Conservation (phyloP, 352 stramenopile genomes). For the Phytophthora hybrid region DNA sequence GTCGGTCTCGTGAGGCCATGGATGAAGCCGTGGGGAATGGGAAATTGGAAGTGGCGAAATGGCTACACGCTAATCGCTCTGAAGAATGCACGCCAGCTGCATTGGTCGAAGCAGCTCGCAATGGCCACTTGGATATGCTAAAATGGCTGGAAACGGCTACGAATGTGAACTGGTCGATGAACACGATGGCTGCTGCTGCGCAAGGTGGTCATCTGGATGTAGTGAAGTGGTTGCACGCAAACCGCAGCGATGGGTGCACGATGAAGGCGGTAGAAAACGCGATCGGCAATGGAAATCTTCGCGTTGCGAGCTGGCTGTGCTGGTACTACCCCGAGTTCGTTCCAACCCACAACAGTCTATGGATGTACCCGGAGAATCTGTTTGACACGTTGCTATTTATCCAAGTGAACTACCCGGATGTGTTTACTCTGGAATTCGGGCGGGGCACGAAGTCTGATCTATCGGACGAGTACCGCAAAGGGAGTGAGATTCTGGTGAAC, state of each 20-base stretch:
- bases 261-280: slow-evolving; percentile 5
- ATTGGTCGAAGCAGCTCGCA: not conserved
- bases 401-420: slow-evolving; percentile 6
- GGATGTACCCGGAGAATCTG: slow-evolving; percentile 10
- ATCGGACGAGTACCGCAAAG: not conserved
- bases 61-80: not conserved
- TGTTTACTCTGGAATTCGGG: slow-evolving; percentile 4
- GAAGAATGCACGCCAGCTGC: not conserved
- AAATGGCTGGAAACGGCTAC: slow-evolving; percentile 2
- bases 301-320: not conserved
- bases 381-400: slow-evolving; percentile 12
- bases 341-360: not conserved
- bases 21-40: slow-evolving; percentile 2
- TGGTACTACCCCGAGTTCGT: not conserved
- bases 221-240: slow-evolving; percentile 7
- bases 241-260: not conserved
- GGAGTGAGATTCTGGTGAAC: slow-evolving; percentile 1
- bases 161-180: not conserved
- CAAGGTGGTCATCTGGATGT: not conserved
- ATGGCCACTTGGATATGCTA: slow-evolving; percentile 4
- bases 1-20: not conserved
- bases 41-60: not conserved
- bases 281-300: not conserved
- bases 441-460: slow-evolving; percentile 1
- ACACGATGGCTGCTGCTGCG: slow-evolving; percentile 1